These are phyloP conservation scores for Eutypa lata DNA, from an alignment of 2,329 filamentous ascomycete species.

Conservation along the genomic window DNA sequence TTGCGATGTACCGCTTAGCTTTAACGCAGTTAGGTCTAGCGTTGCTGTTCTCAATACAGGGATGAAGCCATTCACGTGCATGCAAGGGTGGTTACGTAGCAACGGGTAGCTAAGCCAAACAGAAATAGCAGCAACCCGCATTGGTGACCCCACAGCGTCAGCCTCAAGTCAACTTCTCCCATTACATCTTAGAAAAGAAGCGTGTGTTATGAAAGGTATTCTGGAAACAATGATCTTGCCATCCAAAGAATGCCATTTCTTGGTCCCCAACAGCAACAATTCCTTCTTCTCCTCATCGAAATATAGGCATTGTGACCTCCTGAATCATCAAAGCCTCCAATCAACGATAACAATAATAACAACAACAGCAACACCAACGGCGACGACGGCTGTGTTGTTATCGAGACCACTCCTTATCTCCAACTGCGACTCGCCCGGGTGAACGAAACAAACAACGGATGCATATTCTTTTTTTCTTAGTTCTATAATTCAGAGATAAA, in stretches of 20 bases:
- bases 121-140: too few relatives aligned
- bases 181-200: neutral
- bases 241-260: neutral
- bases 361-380: neutral
- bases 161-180: neutral
- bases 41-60: too few relatives aligned
- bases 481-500: neutral
- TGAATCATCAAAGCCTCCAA: neutral
- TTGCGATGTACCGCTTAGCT: too few relatives aligned
- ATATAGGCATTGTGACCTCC: too few relatives aligned
- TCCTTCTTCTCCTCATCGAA: neutral
- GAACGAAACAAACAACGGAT: neutral
- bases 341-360: neutral
- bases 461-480: neutral
- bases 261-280: neutral
- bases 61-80: too few relatives aligned
- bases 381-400: neutral
- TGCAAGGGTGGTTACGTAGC: too few relatives aligned
- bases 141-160: neutral
- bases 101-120: too few relatives aligned
- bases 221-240: neutral
- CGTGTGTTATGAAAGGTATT: neutral
- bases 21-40: too few relatives aligned
- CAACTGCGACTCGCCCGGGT: neutral
- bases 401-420: neutral